Base-by-base conservation (phyloP, 495 filamentous ascomycete genomes). In the Copromyces sp. region DNA sequence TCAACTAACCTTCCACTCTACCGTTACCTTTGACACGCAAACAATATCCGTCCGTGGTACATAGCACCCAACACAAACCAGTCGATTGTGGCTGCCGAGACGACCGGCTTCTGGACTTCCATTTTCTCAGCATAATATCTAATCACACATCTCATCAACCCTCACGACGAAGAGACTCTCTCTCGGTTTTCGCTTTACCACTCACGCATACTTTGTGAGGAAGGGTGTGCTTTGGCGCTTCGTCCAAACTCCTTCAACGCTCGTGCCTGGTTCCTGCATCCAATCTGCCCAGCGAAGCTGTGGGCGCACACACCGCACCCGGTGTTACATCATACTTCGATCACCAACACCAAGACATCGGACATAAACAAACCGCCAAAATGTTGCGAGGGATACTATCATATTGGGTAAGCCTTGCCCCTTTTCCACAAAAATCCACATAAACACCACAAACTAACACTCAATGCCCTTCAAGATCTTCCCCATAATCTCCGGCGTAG, bases 401-500 rank as follows among this genome's bases (percentile, higher is more conserved):
- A 39, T 87, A 87, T 72, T 88, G 86, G 86, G 85, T 88, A 78
- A 75, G 82, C 75, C 59, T 14, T 65, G 9, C 9, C 35, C 61
- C 20, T 69, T 11, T 12, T 42, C 45, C n/a, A 45, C 24, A 24
- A 24, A 24, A 24, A 24, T 24, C 24, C 24, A n/a, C 17, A 16
- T 3, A n/a, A 16, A 69, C 16, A 3, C 47, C 41, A 29, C 35
- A 40, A 32, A 14, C 70, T 74, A 74, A 70, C 41, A 14, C 47
- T 12, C 39, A 7, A 68, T 37, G 17, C 59, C 87, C 86, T 20
- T 86, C 73, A 91, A 93, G 93, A 79, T 94, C 39, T 88, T 96
- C 68, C 94, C 94, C 61, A 81, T 97, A 69, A 86, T 97, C 70
- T 93, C 92, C 73, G 90, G 90, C 70, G 81, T 87, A 74, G 86